Conservation (phyloP, 139 green algal genomes). For the Chlorella sp. region DNA sequence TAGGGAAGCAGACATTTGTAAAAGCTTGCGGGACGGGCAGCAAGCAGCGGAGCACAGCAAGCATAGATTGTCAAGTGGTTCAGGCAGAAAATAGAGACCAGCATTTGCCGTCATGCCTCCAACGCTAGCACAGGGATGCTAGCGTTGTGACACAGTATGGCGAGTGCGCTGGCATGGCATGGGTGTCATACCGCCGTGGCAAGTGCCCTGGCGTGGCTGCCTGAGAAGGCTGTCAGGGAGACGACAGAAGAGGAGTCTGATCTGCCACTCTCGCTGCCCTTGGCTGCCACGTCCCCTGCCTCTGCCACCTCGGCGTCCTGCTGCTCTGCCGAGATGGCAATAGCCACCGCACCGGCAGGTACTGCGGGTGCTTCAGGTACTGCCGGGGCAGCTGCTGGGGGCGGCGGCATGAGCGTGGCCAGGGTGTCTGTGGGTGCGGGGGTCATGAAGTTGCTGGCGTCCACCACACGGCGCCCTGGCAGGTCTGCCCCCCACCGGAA, state of each 20-base stretch:
- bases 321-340: neutral
- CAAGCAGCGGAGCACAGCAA: too few relatives aligned
- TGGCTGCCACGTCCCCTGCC: neutral
- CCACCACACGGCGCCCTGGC: too few relatives aligned
- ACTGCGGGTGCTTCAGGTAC: neutral
- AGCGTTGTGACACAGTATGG: too few relatives aligned
- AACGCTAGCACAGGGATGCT: too few relatives aligned
- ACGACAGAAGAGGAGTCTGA: neutral
- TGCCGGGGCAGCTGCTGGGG: neutral
- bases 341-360: neutral
- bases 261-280: neutral
- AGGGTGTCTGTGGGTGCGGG: neutral
- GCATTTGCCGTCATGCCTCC: neutral
- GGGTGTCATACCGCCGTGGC: neutral
- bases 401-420: neutral
- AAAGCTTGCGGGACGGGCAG: too few relatives aligned
- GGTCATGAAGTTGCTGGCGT: neutral
- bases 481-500: constrained; percentile 40
- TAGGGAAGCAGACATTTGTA: too few relatives aligned
- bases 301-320: neutral
- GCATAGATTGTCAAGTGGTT: too few relatives aligned
- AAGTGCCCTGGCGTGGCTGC: neutral
- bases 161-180: too few relatives aligned
- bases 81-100: too few relatives aligned
- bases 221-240: neutral